Evolutionary conservation across 176 grass and related monocot species (phyloP).

Genomic region (Alloteropsis semialata): DNA sequence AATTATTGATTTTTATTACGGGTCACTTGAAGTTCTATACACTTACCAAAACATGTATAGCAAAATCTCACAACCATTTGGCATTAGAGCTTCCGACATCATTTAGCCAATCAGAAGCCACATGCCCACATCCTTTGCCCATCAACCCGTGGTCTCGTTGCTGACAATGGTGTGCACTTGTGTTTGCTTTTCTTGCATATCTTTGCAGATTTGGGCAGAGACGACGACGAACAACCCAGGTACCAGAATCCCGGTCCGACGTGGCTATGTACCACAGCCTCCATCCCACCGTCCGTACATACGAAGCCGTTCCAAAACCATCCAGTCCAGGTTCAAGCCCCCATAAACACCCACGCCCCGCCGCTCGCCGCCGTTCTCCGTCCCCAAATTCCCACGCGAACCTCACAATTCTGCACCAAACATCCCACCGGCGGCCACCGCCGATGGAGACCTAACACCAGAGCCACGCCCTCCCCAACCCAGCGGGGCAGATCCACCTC

Average conservation of each 20-base stretch:
- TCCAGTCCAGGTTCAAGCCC: neutral
- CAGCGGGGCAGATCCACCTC: neutral
- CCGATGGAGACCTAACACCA: conserved; percentile 54
- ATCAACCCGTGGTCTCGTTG: no score
- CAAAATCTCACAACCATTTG: no score
- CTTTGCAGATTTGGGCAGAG: neutral
- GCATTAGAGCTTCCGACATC: no score
- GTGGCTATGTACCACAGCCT: no score
- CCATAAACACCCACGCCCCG: neutral
- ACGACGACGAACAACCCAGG: neutral
- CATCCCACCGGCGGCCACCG: conserved; percentile 35
- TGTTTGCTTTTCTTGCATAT: no score
- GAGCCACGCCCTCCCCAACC: neutral
- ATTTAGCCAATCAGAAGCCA: no score
- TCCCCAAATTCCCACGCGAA: neutral
- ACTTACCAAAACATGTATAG: no score
- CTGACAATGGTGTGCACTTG: no score
- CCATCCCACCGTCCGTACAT: neutral
- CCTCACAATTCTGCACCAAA: neutral
- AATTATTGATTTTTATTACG: no score
- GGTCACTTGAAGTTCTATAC: no score
- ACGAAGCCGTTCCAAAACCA: conserved; percentile 7
- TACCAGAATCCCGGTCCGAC: neutral
- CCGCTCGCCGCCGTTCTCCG: conserved; percentile 1
- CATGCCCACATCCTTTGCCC: no score